Base-by-base conservation (phyloP, 2,329 filamentous ascomycete species). In the Harringtonia aguacate region DNA sequence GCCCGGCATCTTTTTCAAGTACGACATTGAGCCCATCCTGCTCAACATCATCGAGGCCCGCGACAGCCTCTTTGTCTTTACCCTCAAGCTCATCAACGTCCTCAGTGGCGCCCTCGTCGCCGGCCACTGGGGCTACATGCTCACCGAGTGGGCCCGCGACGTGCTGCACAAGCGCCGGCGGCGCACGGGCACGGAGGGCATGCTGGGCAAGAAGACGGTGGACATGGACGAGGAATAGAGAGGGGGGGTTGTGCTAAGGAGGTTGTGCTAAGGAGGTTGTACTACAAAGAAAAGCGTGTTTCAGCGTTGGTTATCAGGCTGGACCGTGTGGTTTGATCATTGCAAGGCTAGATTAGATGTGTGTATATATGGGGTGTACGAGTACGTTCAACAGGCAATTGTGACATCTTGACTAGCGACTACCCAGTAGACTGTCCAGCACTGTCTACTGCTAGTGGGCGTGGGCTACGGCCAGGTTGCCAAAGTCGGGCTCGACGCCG, bases 1-100 rank as follows among this genome's bases (percentile, higher is more conserved):
- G 1, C 92, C 92, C 0, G 92, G 92, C 28, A 79, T 98, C 49
- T 98, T 97, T 61, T 86, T 98, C 75, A 98, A 97, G 68, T 98
- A 94, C 66, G 90, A 97, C 61, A 95, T 98, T 55, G 92, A 98
- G 70, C 92, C 92, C 2, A 89, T 98, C 55, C 68, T 92, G 61
- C 70, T 98, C 43, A 81, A 84, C 24, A 82, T 98, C 35, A 82
- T 83, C 49, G 90, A 97, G 67, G 79, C 80, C 56, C 79, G 88
- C 57, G 81, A 82, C 46, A 73, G 84, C 36, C 69, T 95, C 46
- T 64, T 95, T 51, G 70, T 75, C 21, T 77, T 98, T 54, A 48
- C 89, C 36, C 74, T 97, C 52, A 80, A 90, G 59, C 65, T 95
- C 41, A 81, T 97, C 52, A 98, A 98, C 63, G 84, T 97, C 17